Base-by-base conservation (phyloP, 2,329 filamentous ascomycete species). In the Triangularia verruculosa region DNA sequence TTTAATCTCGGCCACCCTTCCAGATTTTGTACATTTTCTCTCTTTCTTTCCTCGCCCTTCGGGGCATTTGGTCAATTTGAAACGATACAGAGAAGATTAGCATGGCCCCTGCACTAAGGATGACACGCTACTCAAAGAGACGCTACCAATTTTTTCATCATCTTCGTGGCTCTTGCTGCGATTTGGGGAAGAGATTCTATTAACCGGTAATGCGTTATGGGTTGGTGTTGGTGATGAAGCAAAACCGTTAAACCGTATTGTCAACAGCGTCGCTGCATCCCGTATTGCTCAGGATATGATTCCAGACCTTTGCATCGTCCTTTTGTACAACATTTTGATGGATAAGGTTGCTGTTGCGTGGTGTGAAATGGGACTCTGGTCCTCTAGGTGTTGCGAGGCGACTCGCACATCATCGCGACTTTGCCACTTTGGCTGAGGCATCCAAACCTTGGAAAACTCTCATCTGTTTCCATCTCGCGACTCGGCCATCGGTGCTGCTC, bases 31-130 rank as follows among this genome's bases (percentile, higher is more conserved):
- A 57, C 39, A 47, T 59, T 54, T 62, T 61, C 60, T 56, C 57
- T 70, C 67, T 61, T 67, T 69, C 62, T 68, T 68, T 68, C 63
- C 64, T 68, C 63, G 66, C 62, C 67, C 66, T 68, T 68, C 66
- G 70, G 70, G 69, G 64, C 68, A 72, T 71, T 70, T 71, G 70
- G 70, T 71, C 70, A 70, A 72, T 70, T 70, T 72, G 70, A 71
- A 72, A 71, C 70, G 69, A 69, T 72, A 87, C 83, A 88, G 85
- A 89, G 86, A 89, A 89, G 85, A 89, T 89, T 90, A 90, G 89
- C 88, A 90, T 90, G 88, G 88, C 88, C 88, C 85, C 84, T 88
- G 85, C 84, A 87, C 91, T 93, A 94, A 94, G 91, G 91, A 93
- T 94, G 91, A 93, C 90, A 93, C 89, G 88, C 87, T 89, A 70